Conservation (phyloP, 208 protist genomes). For the Leishmania gerbilli region DNA sequence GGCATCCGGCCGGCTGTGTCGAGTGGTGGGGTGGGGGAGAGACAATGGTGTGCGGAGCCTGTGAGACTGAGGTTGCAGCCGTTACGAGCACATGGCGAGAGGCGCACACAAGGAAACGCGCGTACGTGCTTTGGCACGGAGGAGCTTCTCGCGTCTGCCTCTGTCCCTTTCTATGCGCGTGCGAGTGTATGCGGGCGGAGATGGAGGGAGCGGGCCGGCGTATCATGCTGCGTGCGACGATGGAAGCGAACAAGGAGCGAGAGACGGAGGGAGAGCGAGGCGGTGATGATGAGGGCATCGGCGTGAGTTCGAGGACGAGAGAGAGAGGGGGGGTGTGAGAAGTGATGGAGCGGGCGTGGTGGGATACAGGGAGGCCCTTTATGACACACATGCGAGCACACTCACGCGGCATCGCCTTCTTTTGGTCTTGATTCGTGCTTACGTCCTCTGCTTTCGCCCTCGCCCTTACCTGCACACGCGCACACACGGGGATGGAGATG, state of each 20-base stretch:
- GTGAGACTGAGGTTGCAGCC: not conserved
- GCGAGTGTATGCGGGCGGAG: not conserved
- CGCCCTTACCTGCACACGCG: no score
- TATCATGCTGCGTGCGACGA: not conserved
- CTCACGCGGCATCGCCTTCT: not conserved
- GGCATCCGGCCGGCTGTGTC: constrained; percentile 8
- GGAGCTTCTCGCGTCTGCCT: not conserved
- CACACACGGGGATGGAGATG: not conserved
- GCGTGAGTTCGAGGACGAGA: not conserved
- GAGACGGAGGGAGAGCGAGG: not conserved
- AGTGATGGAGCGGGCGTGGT: not conserved
- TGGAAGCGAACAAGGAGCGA: not conserved
- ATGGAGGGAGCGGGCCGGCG: not conserved
- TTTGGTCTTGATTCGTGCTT: not conserved
- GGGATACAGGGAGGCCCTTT: not conserved
- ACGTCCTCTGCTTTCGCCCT: not conserved
- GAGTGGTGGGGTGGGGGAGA: not conserved
- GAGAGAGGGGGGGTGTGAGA: not conserved
- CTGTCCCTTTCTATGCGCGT: not conserved
- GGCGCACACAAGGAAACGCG: no score
- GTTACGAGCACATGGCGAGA: not conserved
- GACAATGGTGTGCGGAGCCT: not conserved
- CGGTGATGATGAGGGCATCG: not conserved
- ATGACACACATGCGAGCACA: not conserved
- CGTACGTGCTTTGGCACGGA: not conserved